phyloP scores from a whole-genome alignment of 352 stramenopile species.

The Pythium pyrilobum region DNA sequence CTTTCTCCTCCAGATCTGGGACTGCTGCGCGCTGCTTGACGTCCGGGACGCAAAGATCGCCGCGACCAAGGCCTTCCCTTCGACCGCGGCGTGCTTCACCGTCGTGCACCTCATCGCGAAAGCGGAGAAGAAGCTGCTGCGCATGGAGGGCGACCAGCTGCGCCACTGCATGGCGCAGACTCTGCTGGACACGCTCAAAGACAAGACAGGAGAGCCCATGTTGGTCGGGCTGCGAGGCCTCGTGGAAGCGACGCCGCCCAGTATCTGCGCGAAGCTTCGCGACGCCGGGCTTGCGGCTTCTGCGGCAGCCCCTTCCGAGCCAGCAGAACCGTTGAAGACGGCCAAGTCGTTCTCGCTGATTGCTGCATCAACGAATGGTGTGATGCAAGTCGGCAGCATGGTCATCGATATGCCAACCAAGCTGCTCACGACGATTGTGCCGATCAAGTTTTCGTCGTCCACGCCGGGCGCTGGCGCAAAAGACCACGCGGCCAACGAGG shows the following conservation, averaged over 20 bases:
- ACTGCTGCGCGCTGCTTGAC: constrained; percentile 55
- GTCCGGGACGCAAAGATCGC: not conserved
- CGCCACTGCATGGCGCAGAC: constrained; percentile 62
- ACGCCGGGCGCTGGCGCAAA: constrained; percentile 7
- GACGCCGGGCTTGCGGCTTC: constrained; percentile 22
- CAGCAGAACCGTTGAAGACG: not conserved
- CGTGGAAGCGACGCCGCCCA: constrained; percentile 57
- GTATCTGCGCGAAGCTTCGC: constrained; percentile 48
- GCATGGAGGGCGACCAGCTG: constrained; percentile 68
- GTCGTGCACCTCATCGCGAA: constrained; percentile 36
- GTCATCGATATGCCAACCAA: constrained; percentile 73
- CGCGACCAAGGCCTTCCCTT: constrained; percentile 18
- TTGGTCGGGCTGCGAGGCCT: constrained; percentile 37
- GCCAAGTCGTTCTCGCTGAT: constrained; percentile 45
- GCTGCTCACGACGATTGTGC: constrained; percentile 40
- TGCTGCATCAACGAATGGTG: constrained; percentile 54
- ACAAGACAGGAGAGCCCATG: constrained; percentile 27
- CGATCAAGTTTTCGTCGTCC: constrained; percentile 15
- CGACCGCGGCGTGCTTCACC: constrained; percentile 45
- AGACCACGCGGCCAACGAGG: constrained; percentile 27
- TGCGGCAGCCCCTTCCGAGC: not conserved
- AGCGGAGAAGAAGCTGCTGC: constrained; percentile 56
- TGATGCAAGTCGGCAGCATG: constrained; percentile 42
- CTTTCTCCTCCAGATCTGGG: constrained; percentile 60
- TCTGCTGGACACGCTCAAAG: constrained; percentile 42